Evolutionary conservation across 2,329 filamentous ascomycete genomes (phyloP), one percentile per base, ranked within the genome.

Genomic region (Trichoderma gracile): DNA sequence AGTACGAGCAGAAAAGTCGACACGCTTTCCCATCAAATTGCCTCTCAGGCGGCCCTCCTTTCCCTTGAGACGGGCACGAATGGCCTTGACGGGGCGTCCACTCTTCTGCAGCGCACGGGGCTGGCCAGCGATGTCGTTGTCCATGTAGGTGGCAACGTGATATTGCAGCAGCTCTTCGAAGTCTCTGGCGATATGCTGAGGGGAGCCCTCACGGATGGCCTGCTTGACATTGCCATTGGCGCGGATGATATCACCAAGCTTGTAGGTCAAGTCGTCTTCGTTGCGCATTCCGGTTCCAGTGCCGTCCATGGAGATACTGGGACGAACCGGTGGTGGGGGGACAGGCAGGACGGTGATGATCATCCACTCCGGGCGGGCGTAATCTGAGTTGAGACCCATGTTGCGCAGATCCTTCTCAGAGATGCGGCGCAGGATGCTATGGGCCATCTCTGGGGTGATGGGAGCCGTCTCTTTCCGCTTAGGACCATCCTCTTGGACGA

Each of bases 11-110:
- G 96, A 99, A 74, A 99, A 99, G 76, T 99, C 95, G 67, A 99
- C 95, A 87, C 93, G 93, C 80, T 99, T 99, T 68, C 95, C 95
- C 96, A 99, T 99, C 83, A 99, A 82, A 78, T 99, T 99, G 75
- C 96, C 95, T 81, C 95, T 90, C 25, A 99, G 87, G 83, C 95
- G 93, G 71, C 95, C 95, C 76, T 99, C 95, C 80, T 99, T 99
- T 68, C 96, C 96, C 87, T 99, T 99, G 76, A 99, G 84, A 79
- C 95, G 93, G 67, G 93, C 93, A 72, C 96, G 91, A 69, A 99
- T 96, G 17, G 95, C 93, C 81, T 99, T 99, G 70, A 99, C 90
- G 0, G 96, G 93, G 73, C 96, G 89, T 54, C 96, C 96, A 64
- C 93, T 97, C 82, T 99, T 99, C 74, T 99, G 96, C 73, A 98